Conservation (phyloP, 2,329 filamentous ascomycete species). For the Venturia pyrina region DNA sequence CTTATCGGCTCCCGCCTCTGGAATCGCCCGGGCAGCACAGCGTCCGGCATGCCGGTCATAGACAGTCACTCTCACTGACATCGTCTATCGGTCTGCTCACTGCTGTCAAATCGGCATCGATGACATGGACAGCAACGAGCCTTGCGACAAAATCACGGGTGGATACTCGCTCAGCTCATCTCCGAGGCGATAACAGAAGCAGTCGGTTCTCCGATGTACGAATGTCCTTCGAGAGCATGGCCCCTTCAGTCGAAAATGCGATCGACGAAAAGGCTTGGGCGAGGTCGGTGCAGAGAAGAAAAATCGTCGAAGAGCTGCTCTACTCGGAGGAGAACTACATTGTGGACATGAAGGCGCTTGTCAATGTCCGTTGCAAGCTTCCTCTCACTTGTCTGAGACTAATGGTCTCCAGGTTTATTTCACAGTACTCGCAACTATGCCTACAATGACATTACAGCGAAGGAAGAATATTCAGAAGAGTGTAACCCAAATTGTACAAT, state of each 20-base stretch:
- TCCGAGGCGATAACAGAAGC: conserved; percentile 41
- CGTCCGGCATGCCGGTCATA: conserved; percentile 17
- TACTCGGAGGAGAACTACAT: conserved; percentile 83
- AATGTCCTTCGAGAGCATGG: conserved; percentile 48
- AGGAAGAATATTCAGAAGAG: conserved; percentile 69
- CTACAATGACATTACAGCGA: conserved; percentile 52
- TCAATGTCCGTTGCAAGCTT: conserved; percentile 50
- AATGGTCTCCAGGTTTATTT: conserved; percentile 31
- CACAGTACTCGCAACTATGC: conserved; percentile 57
- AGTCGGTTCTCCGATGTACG: conserved; percentile 51
- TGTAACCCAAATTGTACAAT: conserved; percentile 65
- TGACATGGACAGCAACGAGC: conserved; percentile 66
- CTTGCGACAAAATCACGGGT: conserved; percentile 49
- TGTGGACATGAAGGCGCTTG: conserved; percentile 73
- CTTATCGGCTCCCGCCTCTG: background rate
- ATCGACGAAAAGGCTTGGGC: conserved; percentile 61
- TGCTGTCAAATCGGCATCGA: conserved; percentile 70
- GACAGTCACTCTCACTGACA: conserved; percentile 47
- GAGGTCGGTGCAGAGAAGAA: conserved; percentile 64
- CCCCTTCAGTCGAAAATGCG: conserved; percentile 32
- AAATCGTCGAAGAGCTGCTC: conserved; percentile 76
- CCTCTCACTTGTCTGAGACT: background rate
- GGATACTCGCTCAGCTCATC: background rate
- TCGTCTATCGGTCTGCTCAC: conserved; percentile 73
- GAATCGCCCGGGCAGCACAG: conserved; percentile 13